Percentiles rank a stretch among this genome's conserved stretches.
These are phyloP conservation scores for Microsporum ferrugineum DNA, from an alignment of 2,329 filamentous ascomycete species.

Conservation along the genomic window DNA sequence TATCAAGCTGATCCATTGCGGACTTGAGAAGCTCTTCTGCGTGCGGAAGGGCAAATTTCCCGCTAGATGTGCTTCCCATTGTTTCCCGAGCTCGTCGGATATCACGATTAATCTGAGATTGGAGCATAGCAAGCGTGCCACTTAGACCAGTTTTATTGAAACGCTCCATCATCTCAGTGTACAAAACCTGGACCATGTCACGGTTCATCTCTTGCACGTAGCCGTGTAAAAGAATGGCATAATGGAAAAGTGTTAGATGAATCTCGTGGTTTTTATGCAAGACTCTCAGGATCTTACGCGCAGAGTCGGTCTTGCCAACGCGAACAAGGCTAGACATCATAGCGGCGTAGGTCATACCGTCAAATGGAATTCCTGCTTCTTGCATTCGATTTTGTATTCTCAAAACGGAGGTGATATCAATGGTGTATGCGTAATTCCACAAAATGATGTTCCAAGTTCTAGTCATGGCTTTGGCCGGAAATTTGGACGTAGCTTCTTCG, in stretches of 20 bases:
- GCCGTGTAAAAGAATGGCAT: constrained; percentile 38
- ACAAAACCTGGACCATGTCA: constrained; percentile 41
- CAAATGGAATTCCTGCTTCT: constrained; percentile 38
- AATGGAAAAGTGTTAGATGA: constrained; percentile 34
- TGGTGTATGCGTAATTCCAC: constrained; percentile 53
- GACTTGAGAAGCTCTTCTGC: constrained; percentile 29
- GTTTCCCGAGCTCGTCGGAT: constrained; percentile 16
- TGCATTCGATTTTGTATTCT: constrained; percentile 47
- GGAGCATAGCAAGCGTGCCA: constrained; percentile 28
- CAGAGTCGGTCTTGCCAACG: constrained; percentile 43
- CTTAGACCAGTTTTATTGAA: constrained; percentile 26
- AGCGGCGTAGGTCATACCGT: constrained; percentile 49
- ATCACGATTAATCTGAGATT: constrained; percentile 26
- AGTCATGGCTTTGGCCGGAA: constrained; percentile 44
- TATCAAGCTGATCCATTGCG: constrained; percentile 29
- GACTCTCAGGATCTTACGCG: constrained; percentile 40
- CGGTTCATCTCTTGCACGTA: constrained; percentile 40
- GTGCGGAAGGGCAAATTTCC: constrained; percentile 19
- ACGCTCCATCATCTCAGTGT: constrained; percentile 31
- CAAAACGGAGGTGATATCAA: constrained; percentile 46
- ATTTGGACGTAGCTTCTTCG: constrained; percentile 42
- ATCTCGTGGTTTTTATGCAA: constrained; percentile 31
- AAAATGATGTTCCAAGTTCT: constrained; percentile 71
- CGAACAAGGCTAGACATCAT: constrained; percentile 48
- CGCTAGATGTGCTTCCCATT: constrained; percentile 7